These are phyloP conservation scores for Toxoplasma gondii DNA, from an alignment of 169 alveolate genomes.

Conservation along the genomic window DNA sequence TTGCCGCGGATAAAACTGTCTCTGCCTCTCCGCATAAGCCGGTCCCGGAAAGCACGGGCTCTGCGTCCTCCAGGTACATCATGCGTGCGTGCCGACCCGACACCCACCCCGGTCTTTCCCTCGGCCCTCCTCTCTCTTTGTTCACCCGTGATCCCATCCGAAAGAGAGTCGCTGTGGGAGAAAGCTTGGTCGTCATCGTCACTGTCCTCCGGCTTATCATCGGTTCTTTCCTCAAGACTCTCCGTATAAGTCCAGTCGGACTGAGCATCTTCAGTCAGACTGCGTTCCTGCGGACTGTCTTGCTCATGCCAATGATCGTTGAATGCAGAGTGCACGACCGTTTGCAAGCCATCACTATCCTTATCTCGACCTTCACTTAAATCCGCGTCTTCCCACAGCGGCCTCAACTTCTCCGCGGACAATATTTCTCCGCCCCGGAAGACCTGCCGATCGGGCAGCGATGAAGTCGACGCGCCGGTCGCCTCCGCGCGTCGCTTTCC, in stretches of 20 bases:
- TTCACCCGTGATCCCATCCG: neutral
- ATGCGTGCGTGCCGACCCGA: neutral
- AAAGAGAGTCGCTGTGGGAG: neutral
- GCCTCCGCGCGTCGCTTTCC: conserved; percentile 40
- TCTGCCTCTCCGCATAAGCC: neutral
- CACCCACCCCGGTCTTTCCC: neutral
- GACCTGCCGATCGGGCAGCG: neutral
- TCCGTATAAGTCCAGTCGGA: conserved; percentile 12
- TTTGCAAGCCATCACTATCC: neutral
- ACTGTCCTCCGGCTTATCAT: neutral
- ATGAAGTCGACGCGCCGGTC: neutral
- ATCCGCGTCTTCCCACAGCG: neutral
- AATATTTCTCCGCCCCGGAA: neutral
- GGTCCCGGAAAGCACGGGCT: neutral
- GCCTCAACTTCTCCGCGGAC: neutral
- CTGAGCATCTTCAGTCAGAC: neutral
- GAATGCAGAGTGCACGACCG: neutral
- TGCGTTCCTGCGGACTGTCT: neutral
- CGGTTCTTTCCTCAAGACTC: neutral
- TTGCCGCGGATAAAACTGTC: neutral
- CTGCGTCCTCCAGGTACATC: neutral
- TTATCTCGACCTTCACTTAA: neutral
- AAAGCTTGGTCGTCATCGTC: conserved; percentile 1
- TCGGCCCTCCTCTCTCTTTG: neutral
- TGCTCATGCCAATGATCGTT: neutral